A percentile compares a stretch with the other conserved stretches of the same genome.
phyloP scores from a whole-genome alignment of 345 rosid species.

The Dipteronia sinensis region DNA sequence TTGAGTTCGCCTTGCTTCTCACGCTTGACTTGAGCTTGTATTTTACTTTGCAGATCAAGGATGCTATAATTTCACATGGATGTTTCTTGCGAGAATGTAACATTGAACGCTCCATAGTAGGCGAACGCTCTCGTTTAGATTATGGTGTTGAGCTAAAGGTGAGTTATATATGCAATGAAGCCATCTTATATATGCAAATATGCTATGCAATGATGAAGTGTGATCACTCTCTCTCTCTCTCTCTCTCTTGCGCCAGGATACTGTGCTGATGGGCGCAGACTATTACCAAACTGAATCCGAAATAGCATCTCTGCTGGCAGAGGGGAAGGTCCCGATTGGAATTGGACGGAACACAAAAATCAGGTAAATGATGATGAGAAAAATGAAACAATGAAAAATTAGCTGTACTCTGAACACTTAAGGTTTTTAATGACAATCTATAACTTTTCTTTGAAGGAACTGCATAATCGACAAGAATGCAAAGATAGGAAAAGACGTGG shows the following conservation, averaged over 20 bases:
- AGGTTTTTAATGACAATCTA: slow-evolving; percentile 18
- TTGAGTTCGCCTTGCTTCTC: slow-evolving; percentile 18
- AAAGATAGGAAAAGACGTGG: slow-evolving; percentile 82
- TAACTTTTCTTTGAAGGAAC: slow-evolving; percentile 49
- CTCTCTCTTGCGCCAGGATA: slow-evolving; percentile 59
- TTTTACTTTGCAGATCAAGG: slow-evolving; percentile 57
- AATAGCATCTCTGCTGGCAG: slow-evolving; percentile 83
- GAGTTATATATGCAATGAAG: slow-evolving; percentile 1
- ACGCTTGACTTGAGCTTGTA: slow-evolving; percentile 6
- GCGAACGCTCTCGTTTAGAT: slow-evolving; percentile 91
- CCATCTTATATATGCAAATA: neutral
- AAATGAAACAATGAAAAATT: neutral
- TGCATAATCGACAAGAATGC: slow-evolving; percentile 96
- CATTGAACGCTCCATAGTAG: slow-evolving; percentile 75
- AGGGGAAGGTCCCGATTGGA: slow-evolving; percentile 87
- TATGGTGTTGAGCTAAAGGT: slow-evolving; percentile 88
- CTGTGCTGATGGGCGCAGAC: slow-evolving; percentile 91
- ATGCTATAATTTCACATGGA: slow-evolving; percentile 92
- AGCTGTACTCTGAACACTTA: neutral
- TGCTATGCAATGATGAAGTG: neutral
- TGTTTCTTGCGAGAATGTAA: slow-evolving; percentile 89
- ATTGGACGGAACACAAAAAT: slow-evolving; percentile 83
- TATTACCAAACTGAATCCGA: slow-evolving; percentile 89
- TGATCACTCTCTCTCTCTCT: slow-evolving; percentile 3
- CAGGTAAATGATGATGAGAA: slow-evolving; percentile 38